phyloP scores from a whole-genome alignment of 805 yeast genomes.

The Candida methanosorbosa region DNA sequence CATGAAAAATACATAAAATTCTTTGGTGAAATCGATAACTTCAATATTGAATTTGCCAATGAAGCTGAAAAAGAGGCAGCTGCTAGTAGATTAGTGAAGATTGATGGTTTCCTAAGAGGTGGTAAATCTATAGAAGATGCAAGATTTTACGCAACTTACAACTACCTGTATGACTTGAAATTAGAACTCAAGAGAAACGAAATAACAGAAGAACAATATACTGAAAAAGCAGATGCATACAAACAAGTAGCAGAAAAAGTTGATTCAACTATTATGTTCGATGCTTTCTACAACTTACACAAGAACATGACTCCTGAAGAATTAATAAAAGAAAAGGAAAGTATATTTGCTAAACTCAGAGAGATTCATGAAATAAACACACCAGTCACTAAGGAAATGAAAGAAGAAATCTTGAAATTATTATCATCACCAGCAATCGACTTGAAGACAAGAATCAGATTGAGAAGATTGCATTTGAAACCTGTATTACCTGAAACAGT shows the following conservation, averaged over 20 bases:
- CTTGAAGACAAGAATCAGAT: conserved; percentile 24
- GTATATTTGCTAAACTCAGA: conserved; percentile 11
- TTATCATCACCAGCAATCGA: conserved; percentile 34
- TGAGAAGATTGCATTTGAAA: conserved; percentile 45
- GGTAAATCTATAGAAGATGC: conserved; percentile 56
- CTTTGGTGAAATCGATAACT: conserved; percentile 9
- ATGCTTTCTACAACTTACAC: conserved; percentile 31
- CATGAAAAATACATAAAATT: conserved; percentile 21
- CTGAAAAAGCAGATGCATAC: conserved; percentile 22
- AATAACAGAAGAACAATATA: conserved; percentile 19
- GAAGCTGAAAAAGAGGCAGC: conserved; percentile 28
- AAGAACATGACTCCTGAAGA: conserved; percentile 29
- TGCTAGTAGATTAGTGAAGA: conserved; percentile 42
- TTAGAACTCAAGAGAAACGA: conserved; percentile 31
- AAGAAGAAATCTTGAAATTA: conserved; percentile 31
- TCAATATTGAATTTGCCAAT: conserved; percentile 12
- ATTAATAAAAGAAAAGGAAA: conserved; percentile 12
- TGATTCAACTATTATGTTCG: conserved; percentile 42
- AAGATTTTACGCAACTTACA: conserved; percentile 45
- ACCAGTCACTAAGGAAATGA: conserved; percentile 28
- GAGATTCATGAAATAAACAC: conserved; percentile 11
- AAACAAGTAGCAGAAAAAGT: conserved; percentile 26
- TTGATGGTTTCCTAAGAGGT: conserved; percentile 46
- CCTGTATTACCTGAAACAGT: conserved; percentile 44
- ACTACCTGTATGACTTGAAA: conserved; percentile 35